A percentile compares a stretch with the other conserved stretches of the same genome.
phyloP scores from a whole-genome alignment of 1,284 basidiomycete species.

The Marasmius sp. region DNA sequence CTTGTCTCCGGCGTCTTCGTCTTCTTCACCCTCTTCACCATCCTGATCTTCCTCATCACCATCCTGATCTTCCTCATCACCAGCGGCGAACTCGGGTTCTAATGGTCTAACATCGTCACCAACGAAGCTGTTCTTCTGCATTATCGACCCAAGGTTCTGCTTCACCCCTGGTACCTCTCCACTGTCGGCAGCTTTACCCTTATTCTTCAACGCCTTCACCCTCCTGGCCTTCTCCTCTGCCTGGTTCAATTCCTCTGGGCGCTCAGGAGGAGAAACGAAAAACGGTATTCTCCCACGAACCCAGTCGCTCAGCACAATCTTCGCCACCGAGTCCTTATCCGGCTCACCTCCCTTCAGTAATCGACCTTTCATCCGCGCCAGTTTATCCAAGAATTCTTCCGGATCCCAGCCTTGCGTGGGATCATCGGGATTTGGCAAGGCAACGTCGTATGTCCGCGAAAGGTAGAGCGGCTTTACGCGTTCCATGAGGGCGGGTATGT shows the following conservation, averaged over 20 bases:
- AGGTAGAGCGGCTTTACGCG: conserved; percentile 94
- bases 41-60: conserved; percentile 29
- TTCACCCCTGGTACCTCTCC: conserved; percentile 54
- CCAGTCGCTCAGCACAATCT: conserved; percentile 97
- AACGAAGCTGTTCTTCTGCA: conserved; percentile 84
- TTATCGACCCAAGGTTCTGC: conserved; percentile 75
- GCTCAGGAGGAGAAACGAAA: conserved; percentile 81
- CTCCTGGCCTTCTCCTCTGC: conserved; percentile 54
- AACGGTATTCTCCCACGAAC: conserved; percentile 93
- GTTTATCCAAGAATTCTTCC: conserved; percentile 80
- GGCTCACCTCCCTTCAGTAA: conserved; percentile 94
- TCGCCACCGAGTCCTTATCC: conserved; percentile 89
- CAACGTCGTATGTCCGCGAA: conserved; percentile 85
- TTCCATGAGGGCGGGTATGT: conserved; percentile 85
- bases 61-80: conserved; percentile 27
- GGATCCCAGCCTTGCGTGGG: conserved; percentile 60
- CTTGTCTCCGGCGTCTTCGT: conserved; percentile 34
- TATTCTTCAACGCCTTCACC: conserved; percentile 37
- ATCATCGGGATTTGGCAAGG: conserved; percentile 58
- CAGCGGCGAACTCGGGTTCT: conserved; percentile 47
- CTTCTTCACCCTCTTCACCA: conserved; percentile 31
- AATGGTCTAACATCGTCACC: conserved; percentile 67
- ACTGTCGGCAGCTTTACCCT: conserved; percentile 40
- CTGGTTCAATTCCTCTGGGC: conserved; percentile 66
- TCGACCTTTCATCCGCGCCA: conserved; percentile 91